phyloP scores from a whole-genome alignment of 768 basidiomycete species.

The Leccinum variicolor region DNA sequence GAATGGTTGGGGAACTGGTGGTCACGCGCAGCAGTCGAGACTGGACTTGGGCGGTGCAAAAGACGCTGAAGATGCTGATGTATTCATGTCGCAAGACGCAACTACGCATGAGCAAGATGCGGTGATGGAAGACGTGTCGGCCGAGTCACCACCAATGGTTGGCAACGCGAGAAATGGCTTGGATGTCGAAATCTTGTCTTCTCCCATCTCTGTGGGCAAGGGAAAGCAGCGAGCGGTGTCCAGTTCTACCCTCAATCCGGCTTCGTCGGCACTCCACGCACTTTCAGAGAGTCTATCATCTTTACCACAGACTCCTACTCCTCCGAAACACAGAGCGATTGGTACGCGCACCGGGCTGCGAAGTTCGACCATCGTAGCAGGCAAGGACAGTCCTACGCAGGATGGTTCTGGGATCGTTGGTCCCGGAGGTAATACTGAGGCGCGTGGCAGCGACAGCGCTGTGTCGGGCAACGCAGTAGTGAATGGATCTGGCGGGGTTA shows the following conservation, averaged over 20 bases:
- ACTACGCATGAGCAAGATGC: not conserved
- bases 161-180: slow-evolving; percentile 5
- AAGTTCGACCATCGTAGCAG: slow-evolving; percentile 34
- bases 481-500: slow-evolving; percentile 24
- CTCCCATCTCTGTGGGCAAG: slow-evolving; percentile 17
- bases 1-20: not conserved
- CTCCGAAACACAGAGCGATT: slow-evolving; percentile 31
- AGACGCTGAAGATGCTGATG: slow-evolving; percentile 1
- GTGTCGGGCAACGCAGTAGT: slow-evolving; percentile 18
- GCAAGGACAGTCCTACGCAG: slow-evolving; percentile 25
- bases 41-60: not conserved
- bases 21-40: not conserved
- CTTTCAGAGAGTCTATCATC: slow-evolving; percentile 61
- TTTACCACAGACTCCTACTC: slow-evolving; percentile 40
- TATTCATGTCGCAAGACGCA: slow-evolving; percentile 4
- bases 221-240: slow-evolving; percentile 18
- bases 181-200: slow-evolving; percentile 13
- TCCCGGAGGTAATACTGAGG: slow-evolving; percentile 16
- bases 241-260: slow-evolving; percentile 24
- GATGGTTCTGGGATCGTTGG: slow-evolving; percentile 35
- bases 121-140: slow-evolving; percentile 1
- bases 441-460: slow-evolving; percentile 18
- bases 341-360: slow-evolving; percentile 51
- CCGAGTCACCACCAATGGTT: slow-evolving; percentile 1
- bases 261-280: slow-evolving; percentile 47